phyloP scores from a whole-genome alignment of 805 yeast genomes.

The Wickerhamiella qilinensis region DNA sequence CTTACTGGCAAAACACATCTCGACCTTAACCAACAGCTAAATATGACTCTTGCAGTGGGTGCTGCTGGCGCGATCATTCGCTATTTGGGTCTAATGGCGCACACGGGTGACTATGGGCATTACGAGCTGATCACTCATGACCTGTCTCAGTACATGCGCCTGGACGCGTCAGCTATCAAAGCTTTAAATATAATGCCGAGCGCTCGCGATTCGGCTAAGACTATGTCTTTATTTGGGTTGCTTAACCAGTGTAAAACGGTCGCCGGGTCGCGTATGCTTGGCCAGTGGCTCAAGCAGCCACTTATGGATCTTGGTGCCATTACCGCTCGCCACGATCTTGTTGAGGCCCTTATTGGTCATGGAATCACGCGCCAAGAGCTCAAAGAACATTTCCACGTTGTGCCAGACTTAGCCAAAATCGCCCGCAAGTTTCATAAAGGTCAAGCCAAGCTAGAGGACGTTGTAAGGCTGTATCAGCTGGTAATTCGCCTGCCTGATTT shows the following conservation, averaged over 20 bases:
- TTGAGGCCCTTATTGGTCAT: conserved; percentile 47
- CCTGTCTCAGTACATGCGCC: conserved; percentile 66
- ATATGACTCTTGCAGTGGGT: conserved; percentile 37
- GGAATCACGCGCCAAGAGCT: conserved; percentile 47
- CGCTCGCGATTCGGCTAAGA: conserved; percentile 29
- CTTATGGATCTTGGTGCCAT: conserved; percentile 49
- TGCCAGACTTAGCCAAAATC: conserved; percentile 72
- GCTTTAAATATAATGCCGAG: conserved; percentile 77
- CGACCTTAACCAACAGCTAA: conserved; percentile 24
- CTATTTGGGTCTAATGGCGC: conserved; percentile 49
- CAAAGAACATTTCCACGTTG: conserved; percentile 50
- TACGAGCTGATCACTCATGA: conserved; percentile 47
- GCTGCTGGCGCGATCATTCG: conserved; percentile 53
- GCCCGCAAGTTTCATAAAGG: conserved; percentile 45
- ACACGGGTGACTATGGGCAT: conserved; percentile 36
- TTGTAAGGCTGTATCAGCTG: conserved; percentile 74
- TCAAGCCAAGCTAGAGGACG: conserved; percentile 65
- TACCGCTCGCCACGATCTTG: conserved; percentile 52
- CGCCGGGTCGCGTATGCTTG: conserved; percentile 75
- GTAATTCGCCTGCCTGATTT: conserved; percentile 56
- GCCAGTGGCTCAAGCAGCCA: conserved; percentile 96
- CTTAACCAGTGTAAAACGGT: conserved; percentile 76
- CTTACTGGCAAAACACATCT: conserved; percentile 37
- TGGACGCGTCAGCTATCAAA: conserved; percentile 78
- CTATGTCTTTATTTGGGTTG: conserved; percentile 61